Conservation (phyloP, 164 flowering plant genomes). For the Litsea cubeba region DNA sequence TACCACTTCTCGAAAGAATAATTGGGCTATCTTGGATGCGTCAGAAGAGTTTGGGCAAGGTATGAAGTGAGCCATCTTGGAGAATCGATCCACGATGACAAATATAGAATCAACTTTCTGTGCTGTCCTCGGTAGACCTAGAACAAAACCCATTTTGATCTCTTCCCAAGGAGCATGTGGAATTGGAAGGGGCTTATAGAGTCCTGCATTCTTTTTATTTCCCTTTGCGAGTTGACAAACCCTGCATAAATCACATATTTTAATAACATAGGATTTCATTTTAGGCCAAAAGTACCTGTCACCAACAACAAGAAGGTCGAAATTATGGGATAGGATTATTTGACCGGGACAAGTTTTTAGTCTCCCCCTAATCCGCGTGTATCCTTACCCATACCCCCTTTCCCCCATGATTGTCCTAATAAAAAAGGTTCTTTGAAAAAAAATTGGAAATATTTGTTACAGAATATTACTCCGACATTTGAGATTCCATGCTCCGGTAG, state of each 20-base stretch:
- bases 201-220: background rate
- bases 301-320: no score
- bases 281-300: no score
- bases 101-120: background rate
- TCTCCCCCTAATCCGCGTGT: background rate
- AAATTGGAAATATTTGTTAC: no score
- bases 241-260: no score
- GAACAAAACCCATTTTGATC: background rate
- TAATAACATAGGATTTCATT: no score
- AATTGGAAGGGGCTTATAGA: background rate
- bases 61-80: slow-evolving; percentile 1
- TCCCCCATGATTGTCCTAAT: no score
- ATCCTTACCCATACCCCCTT: no score
- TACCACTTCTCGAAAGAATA: slow-evolving; percentile 2
- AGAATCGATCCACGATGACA: background rate
- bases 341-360: background rate
- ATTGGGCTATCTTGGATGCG: background rate
- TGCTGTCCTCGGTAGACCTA: background rate
- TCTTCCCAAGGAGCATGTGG: slow-evolving; percentile 1
- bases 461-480: no score
- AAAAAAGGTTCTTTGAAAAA: no score
- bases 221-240: background rate
- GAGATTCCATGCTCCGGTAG: no score
- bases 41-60: background rate
- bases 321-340: no score